A percentile compares a stretch with the other conserved stretches of the same genome.
phyloP scores from a whole-genome alignment of 768 basidiomycete genomes.

The Scleroderma bovista region DNA sequence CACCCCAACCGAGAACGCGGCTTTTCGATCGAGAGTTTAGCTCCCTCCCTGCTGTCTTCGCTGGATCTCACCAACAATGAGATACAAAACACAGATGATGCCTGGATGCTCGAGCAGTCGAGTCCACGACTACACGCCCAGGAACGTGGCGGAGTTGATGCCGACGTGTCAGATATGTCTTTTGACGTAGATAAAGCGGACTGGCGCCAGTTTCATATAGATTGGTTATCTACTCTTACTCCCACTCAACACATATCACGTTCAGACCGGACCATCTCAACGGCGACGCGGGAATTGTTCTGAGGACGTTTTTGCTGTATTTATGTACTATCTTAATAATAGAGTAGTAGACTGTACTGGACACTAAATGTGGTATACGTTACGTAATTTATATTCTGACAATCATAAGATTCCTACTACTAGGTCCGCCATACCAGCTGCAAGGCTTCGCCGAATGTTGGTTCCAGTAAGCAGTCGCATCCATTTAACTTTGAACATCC shows the following conservation, averaged over 20 bases:
- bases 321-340: too few relatives aligned
- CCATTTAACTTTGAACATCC: background rate
- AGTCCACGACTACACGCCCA: conserved; percentile 23
- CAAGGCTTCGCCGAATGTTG: background rate
- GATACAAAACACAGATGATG: conserved; percentile 25
- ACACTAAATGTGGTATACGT: too few relatives aligned
- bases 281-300: too few relatives aligned
- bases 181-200: conserved; percentile 23
- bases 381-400: too few relatives aligned
- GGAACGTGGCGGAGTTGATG: conserved; percentile 29
- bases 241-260: background rate
- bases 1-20: conserved; percentile 25
- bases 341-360: too few relatives aligned
- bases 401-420: too few relatives aligned
- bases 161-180: conserved; percentile 20
- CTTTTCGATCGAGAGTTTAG: conserved; percentile 27
- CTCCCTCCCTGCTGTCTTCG: conserved; percentile 32
- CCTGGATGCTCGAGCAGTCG: conserved; percentile 38
- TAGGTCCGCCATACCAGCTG: too few relatives aligned
- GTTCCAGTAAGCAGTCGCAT: background rate
- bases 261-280: background rate
- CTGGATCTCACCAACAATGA: conserved; percentile 19
- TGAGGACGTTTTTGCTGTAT: too few relatives aligned
- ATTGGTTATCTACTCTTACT: conserved; percentile 27
- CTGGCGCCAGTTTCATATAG: conserved; percentile 55